Evolutionary conservation across 192 early-diverging fungal genomes (phyloP).

Genomic region (Entomortierella chlamydospora): DNA sequence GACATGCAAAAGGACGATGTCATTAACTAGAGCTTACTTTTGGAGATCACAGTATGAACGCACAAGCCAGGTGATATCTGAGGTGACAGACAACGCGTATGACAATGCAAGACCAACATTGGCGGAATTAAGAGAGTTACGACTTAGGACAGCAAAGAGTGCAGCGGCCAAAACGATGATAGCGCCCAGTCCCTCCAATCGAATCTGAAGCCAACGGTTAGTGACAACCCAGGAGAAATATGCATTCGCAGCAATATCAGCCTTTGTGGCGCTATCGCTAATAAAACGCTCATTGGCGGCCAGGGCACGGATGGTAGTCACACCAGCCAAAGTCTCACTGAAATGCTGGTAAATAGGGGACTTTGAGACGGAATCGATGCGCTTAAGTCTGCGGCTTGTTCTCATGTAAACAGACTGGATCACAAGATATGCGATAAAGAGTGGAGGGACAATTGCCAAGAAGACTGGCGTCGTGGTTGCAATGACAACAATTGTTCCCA

Average conservation of each 20-base stretch:
- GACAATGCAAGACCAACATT: constrained; percentile 72
- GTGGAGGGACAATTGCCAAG: constrained; percentile 60
- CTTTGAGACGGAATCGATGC: constrained; percentile 83
- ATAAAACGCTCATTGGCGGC: constrained; percentile 72
- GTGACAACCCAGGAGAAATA: constrained; percentile 79
- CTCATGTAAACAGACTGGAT: constrained; percentile 74
- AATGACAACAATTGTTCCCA: constrained; percentile 58
- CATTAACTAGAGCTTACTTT: constrained; percentile 25
- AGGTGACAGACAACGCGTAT: constrained; percentile 81
- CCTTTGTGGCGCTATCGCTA: constrained; percentile 61
- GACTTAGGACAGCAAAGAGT: constrained; percentile 75
- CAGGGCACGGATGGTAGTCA: constrained; percentile 85
- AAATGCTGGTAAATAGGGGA: constrained; percentile 86
- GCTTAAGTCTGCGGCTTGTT: constrained; percentile 82
- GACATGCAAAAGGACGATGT: background rate
- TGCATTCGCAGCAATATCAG: constrained; percentile 75
- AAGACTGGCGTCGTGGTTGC: constrained; percentile 58
- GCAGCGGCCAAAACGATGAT: constrained; percentile 84
- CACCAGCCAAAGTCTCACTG: constrained; percentile 75
- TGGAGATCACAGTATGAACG: constrained; percentile 89
- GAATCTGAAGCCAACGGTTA: constrained; percentile 78
- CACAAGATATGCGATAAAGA: constrained; percentile 59
- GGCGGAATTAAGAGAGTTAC: constrained; percentile 73
- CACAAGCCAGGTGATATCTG: constrained; percentile 88
- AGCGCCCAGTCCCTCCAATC: constrained; percentile 84